Evolutionary conservation across 768 basidiomycete species (phyloP).

Genomic region (Podaxis carcinomalis): DNA sequence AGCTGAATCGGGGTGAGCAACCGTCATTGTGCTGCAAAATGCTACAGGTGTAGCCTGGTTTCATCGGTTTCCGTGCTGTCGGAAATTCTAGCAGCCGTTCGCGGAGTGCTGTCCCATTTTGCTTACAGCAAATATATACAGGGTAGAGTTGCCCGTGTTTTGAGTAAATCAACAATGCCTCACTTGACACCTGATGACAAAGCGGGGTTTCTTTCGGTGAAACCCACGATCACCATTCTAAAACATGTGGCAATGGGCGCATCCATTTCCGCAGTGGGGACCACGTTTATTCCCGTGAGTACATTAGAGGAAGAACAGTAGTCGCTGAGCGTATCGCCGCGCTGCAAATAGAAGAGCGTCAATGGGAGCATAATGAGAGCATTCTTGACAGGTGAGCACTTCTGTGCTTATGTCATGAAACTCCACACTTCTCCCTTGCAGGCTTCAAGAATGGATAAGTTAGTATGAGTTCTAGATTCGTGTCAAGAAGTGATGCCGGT

Average conservation of each 20-base stretch:
- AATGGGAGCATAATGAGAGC: background rate
- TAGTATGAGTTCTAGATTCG: conserved; percentile 1
- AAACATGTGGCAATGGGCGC: conserved; percentile 31
- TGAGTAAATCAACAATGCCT: background rate
- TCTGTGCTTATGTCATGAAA: conserved; percentile 2
- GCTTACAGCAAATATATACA: background rate
- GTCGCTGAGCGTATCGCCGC: conserved; percentile 17
- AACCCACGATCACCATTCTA: conserved; percentile 15
- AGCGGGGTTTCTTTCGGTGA: conserved; percentile 4
- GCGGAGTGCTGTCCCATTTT: background rate
- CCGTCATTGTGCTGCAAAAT: background rate
- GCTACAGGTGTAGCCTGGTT: background rate
- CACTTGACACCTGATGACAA: background rate
- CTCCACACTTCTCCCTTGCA: background rate
- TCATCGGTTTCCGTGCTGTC: background rate
- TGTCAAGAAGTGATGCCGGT: conserved; percentile 6
- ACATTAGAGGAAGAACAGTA: conserved; percentile 12
- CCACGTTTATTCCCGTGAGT: background rate
- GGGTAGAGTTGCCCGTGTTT: background rate
- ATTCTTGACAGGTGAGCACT: background rate
- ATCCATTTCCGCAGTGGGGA: conserved; percentile 30
- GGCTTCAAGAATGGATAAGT: background rate
- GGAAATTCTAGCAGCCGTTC: background rate
- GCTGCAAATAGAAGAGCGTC: conserved; percentile 7
- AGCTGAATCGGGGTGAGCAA: background rate